Base-by-base conservation (phyloP, 2,329 filamentous ascomycete genomes). In the Stagonosporopsis chrysanthemi region DNA sequence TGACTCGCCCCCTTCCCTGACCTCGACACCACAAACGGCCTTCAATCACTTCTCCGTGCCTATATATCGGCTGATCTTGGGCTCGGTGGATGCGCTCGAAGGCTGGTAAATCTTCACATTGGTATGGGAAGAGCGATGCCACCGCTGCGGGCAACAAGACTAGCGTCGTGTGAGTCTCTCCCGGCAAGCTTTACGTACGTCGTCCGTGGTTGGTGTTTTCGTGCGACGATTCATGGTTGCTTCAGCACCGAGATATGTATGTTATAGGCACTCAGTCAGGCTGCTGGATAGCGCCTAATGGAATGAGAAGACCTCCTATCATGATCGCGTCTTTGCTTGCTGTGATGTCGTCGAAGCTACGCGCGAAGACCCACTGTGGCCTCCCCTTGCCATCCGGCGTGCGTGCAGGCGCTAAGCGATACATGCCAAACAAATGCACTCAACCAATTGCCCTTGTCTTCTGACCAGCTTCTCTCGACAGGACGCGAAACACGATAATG, bases 1-100 rank as follows among this genome's bases (percentile, higher is more conserved):
- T 60, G 54, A 75, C 67, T 76, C 73, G 73, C 71, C 71, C 69
- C 70, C 71, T 65, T 67, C 61, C 67, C 73, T 70, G 64, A 66
- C 61, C 60, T 70, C 67, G 64, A 72, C 66, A 69, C 66, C 46
- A 67, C 58, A 67, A 54, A 68, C 63, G 52, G 61, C 63, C 63
- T 65, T 62, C 56, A 60, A 8, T 60, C 56, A 56, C 63, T 36
- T 61, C 43, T 55, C 44, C 58, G 59, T 67, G 63, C 64, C 66
- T 58, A 56, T 52, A 56, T 61, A 67, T 68, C 52, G 57, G 28
- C 52, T 46, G 62, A 62, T 69, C 62, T 58, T 53, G 62, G 62
- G 53, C 63, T 62, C 57, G 64, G 48, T 12, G 47, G 56, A 56
- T 60, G 57, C 67, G 64, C 61, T 58, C 58, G 65, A 56, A 66